Conservation (phyloP, 208 protist genomes). For the Wallacemonas rigidus region DNA sequence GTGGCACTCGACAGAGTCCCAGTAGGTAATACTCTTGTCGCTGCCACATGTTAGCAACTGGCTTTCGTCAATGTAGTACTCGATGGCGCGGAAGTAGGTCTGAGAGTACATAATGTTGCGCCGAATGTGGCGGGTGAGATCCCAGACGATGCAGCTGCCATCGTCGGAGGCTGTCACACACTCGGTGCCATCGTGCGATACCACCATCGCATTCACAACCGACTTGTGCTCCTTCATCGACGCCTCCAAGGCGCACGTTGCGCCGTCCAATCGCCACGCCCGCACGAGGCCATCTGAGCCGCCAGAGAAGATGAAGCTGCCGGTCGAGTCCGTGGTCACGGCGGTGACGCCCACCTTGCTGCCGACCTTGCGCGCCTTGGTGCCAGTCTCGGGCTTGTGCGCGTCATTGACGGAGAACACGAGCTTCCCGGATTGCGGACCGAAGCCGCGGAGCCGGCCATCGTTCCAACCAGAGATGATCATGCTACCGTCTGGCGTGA, state of each 20-base stretch:
- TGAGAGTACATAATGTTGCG: conserved; percentile 95
- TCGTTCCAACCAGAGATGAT: conserved; percentile 95
- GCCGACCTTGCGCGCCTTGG: conserved; percentile 46
- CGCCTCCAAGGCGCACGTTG: conserved; percentile 85
- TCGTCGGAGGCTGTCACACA: conserved; percentile 94
- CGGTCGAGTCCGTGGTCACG: conserved; percentile 74
- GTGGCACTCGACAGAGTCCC: conserved; percentile 94
- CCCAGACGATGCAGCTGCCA: conserved; percentile 96
- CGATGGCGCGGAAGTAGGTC: conserved; percentile 93
- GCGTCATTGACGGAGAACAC: conserved; percentile 97
- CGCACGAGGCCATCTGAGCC: conserved; percentile 94
- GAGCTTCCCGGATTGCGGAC: conserved; percentile 94
- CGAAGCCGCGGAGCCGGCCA: conserved; percentile 95
- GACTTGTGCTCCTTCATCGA: conserved; percentile 97
- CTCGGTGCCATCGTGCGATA: conserved; percentile 90
- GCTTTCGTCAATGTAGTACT: conserved; percentile 92
- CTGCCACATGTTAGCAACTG: conserved; percentile 95
- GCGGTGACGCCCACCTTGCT: conserved; percentile 88
- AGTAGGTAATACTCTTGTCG: conserved; percentile 95
- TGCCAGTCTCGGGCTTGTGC: conserved; percentile 89
- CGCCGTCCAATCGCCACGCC: conserved; percentile 80
- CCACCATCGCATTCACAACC: conserved; percentile 84
- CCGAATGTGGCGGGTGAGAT: conserved; percentile 89
- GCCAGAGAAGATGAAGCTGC: conserved; percentile 83
- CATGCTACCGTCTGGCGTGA: conserved; percentile 90